Conservation (phyloP, 805 yeast species). For the Kurtzmaniella fragi region DNA sequence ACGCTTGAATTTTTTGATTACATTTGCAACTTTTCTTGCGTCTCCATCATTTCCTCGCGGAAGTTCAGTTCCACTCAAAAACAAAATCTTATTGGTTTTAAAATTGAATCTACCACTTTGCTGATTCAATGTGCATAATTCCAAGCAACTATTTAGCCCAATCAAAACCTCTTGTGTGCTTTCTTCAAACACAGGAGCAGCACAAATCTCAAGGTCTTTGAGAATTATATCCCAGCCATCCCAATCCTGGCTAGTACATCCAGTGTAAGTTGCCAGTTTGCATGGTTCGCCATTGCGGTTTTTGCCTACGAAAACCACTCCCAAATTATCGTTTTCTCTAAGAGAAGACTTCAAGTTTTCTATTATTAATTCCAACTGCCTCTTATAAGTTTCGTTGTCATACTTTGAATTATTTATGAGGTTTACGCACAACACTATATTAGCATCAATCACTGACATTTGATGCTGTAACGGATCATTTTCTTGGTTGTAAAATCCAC, state of each 20-base stretch:
- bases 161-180: constrained; percentile 18
- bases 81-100: constrained; percentile 8
- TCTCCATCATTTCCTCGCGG: no score
- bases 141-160: constrained; percentile 21
- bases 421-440: constrained; percentile 20
- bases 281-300: constrained; percentile 36
- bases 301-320: constrained; percentile 45
- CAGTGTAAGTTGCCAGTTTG: constrained; percentile 40
- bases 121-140: constrained; percentile 20
- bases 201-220: constrained; percentile 25
- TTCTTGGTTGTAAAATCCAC: no score
- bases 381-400: constrained; percentile 23
- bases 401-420: constrained; percentile 18
- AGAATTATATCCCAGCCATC: constrained; percentile 44
- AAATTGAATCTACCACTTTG: constrained; percentile 1
- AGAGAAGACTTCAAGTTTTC: constrained; percentile 20
- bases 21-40: no score
- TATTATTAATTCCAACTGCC: constrained; percentile 18
- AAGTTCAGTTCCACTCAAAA: constrained; percentile 7
- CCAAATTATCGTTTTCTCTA: constrained; percentile 38
- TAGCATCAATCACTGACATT: no score
- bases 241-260: constrained; percentile 42
- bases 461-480: no score
- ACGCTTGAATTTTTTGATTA: no score
- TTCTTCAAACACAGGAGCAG: constrained; percentile 12